phyloP scores from a whole-genome alignment of 768 basidiomycete species.

The Auricularia auricula-judae region DNA sequence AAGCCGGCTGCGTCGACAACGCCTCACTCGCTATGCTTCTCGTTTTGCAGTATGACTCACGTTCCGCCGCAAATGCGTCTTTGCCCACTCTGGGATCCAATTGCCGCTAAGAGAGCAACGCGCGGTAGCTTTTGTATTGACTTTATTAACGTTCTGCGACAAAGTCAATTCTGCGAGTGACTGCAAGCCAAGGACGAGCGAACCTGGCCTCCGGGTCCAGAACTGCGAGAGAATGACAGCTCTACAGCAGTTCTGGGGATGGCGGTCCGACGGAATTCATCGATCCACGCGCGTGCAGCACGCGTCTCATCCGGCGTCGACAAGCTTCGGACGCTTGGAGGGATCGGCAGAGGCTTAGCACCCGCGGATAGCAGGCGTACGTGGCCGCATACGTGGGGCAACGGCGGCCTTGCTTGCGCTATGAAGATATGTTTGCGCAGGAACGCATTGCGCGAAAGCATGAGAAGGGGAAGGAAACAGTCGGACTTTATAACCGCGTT shows the following conservation, averaged over 20 bases:
- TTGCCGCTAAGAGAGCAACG: slow-evolving; percentile 43
- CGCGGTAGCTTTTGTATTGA: slow-evolving; percentile 71
- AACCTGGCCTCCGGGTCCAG: slow-evolving; percentile 80
- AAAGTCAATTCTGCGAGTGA: background rate
- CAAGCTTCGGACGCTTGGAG: slow-evolving; percentile 9
- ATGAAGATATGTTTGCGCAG: too few species aligned
- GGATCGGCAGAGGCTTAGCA: background rate
- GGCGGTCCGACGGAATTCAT: slow-evolving; percentile 29
- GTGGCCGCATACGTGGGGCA: background rate
- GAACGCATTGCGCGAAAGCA: too few species aligned
- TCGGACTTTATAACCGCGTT: too few species aligned
- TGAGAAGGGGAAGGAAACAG: too few species aligned
- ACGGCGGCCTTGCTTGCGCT: too few species aligned
- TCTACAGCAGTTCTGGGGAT: slow-evolving; percentile 48
- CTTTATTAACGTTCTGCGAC: slow-evolving; percentile 75
- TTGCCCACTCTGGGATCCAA: slow-evolving; percentile 68
- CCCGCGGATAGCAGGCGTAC: background rate
- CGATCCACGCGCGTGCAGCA: slow-evolving; percentile 45
- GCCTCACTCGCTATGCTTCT: background rate
- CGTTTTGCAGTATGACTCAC: slow-evolving; percentile 27
- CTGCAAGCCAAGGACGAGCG: slow-evolving; percentile 6
- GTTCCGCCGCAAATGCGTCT: slow-evolving; percentile 31
- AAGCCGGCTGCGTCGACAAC: slow-evolving; percentile 37
- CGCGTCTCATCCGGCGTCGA: slow-evolving; percentile 30
- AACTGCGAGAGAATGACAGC: slow-evolving; percentile 63